Evolutionary conservation across 2,329 filamentous ascomycete genomes (phyloP).

Genomic region (Ophiocordyceps camponoti-saundersi): DNA sequence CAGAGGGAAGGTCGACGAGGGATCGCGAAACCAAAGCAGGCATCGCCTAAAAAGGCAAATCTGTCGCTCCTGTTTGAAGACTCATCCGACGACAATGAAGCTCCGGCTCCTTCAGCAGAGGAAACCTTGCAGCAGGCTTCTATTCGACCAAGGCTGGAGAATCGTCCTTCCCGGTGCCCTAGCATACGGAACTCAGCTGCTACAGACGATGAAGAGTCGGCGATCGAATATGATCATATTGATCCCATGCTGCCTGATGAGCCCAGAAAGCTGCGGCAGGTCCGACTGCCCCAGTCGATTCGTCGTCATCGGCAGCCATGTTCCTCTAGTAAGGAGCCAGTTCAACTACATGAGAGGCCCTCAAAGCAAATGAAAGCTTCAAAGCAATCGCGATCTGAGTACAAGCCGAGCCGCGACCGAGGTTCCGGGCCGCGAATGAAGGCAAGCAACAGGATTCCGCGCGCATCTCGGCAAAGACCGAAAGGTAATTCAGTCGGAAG

Average conservation of each 20-base stretch:
- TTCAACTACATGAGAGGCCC: background rate
- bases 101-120: slow-evolving; percentile 6
- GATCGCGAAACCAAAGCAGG: slow-evolving; percentile 28
- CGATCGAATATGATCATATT: slow-evolving; percentile 32
- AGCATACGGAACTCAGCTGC: slow-evolving; percentile 2
- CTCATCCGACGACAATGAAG: slow-evolving; percentile 24
- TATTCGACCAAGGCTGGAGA: slow-evolving; percentile 10
- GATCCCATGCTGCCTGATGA: slow-evolving; percentile 30
- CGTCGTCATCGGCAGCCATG: slow-evolving; percentile 9
- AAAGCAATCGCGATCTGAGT: background rate
- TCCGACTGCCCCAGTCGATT: slow-evolving; percentile 11
- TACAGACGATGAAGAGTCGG: slow-evolving; percentile 16
- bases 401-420: background rate
- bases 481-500: background rate
- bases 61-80: slow-evolving; percentile 26
- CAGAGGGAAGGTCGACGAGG: slow-evolving; percentile 26
- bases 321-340: slow-evolving; percentile 4
- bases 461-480: background rate
- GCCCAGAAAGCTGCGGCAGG: slow-evolving; percentile 22
- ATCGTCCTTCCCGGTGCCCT: slow-evolving; percentile 3
- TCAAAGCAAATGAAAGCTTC: background rate
- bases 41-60: slow-evolving; percentile 10
- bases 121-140: slow-evolving; percentile 8
- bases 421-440: background rate
- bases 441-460: background rate